Evolutionary conservation across 225 moss, liverwort and hornwort genomes (phyloP).

Genomic region (Marchantia polymorpha): DNA sequence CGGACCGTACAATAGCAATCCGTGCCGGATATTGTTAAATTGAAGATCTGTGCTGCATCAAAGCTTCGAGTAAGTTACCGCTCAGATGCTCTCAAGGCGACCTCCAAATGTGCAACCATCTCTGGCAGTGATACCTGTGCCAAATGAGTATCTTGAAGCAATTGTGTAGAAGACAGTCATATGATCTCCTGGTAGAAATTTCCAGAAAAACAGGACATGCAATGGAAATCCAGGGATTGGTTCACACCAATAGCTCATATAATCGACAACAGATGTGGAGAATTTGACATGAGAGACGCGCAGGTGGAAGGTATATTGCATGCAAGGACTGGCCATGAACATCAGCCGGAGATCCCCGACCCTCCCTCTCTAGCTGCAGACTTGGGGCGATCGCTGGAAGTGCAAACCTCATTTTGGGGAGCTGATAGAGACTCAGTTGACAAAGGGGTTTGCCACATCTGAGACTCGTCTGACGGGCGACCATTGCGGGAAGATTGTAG

Average conservation of each 20-base stretch:
- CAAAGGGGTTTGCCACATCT: not conserved
- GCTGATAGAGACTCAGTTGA: not conserved
- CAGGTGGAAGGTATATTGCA: not conserved
- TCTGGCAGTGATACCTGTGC: slow-evolving; percentile 25
- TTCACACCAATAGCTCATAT: too few species aligned
- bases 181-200: not conserved
- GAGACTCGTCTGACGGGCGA: not conserved
- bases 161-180: not conserved
- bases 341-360: not conserved
- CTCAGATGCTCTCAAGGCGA: slow-evolving; percentile 38
- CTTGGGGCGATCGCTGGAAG: not conserved
- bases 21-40: too few species aligned
- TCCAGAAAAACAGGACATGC: too few species aligned
- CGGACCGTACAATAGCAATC: too few species aligned
- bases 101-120: slow-evolving; percentile 20
- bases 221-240: too few species aligned
- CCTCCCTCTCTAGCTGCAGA: not conserved
- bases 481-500: not conserved
- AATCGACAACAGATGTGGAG: too few species aligned
- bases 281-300: too few species aligned
- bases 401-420: slow-evolving; percentile 5
- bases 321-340: not conserved
- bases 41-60: too few species aligned
- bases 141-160: not conserved
- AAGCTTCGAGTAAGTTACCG: slow-evolving; percentile 16